Base-by-base conservation (phyloP, 2,329 filamentous ascomycete genomes). In the Microsporum audouinii region DNA sequence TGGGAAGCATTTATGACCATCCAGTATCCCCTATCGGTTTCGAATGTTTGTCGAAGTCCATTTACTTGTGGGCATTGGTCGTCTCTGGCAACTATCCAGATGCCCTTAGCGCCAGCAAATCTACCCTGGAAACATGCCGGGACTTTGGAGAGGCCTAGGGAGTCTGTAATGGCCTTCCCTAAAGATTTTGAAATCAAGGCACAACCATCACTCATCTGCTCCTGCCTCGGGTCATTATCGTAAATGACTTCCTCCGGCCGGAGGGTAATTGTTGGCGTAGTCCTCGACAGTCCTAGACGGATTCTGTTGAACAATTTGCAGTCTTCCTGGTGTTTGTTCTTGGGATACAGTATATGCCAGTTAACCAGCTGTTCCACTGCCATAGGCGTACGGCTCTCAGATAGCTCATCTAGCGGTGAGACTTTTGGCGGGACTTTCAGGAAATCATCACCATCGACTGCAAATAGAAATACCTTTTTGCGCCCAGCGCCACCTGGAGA, bases 31-130 rank as follows among this genome's bases (percentile, higher is more conserved):
- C 72, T 67, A 76, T 68, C 1, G 65, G 65, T 10, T 53, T 8
- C 33, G 58, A 29, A 58, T 23, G 17, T 23, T 12, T 33, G 10
- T 17, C 5, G 49, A 33, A 45, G 31, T 23, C 41, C 64, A 39
- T 69, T 17, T n/a, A 34, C 51, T 2, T n/a, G 51, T 3, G 6
- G 8, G 10, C 6, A 8, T 8, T 38, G 31, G 66, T 61, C 71
- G 65, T 73, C 68, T 2, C 70, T 71, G 60, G 80, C 80, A 1
- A 83, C 73, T 69, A 82, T 80, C 83, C 83, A 85, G 3, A 86
- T 66, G 1, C 84, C 84, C 69, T 86, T 86, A 0, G 81, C 80
- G 1, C 83, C 82, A 17, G 76, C 78, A 61, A 85, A 82, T 3
- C 84, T 75, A 6, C 74, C 82, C 70, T 86, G 84, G 31, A 83